These are phyloP conservation scores for Deakozyma indianensis DNA, from an alignment of 805 yeast species.

Conservation along the genomic window DNA sequence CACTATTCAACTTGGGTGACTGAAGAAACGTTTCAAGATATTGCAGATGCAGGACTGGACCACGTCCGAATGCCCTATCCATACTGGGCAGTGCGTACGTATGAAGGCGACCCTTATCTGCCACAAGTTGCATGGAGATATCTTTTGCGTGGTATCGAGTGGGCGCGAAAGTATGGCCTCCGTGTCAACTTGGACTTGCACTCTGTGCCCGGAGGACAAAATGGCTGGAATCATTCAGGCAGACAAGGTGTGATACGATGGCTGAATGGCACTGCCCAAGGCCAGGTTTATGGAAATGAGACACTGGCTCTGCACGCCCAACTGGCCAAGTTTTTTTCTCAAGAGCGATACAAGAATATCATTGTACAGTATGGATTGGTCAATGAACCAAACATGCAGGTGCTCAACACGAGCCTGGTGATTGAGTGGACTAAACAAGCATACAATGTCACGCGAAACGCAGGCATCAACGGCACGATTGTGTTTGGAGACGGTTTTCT, in stretches of 20 bases:
- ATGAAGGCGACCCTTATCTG: conserved; percentile 37
- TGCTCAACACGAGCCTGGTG: conserved; percentile 44
- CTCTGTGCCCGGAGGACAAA: conserved; percentile 75
- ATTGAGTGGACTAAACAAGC: conserved; percentile 41
- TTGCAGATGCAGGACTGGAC: conserved; percentile 51
- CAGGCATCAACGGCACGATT: conserved; percentile 31
- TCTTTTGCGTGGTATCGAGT: conserved; percentile 47
- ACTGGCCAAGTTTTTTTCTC: conserved; percentile 51
- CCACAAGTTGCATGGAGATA: conserved; percentile 41
- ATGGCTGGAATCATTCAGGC: conserved; percentile 78
- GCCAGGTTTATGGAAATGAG: conserved; percentile 23
- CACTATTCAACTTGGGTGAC: conserved; percentile 64
- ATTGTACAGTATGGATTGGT: conserved; percentile 67
- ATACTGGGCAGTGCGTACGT: conserved; percentile 57
- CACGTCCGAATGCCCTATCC: conserved; percentile 69
- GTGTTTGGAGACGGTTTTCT: conserved; percentile 71
- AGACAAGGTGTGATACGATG: conserved; percentile 31
- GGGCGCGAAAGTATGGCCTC: conserved; percentile 48
- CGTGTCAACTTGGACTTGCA: conserved; percentile 67
- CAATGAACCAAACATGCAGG: conserved; percentile 50
- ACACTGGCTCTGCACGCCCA: conserved; percentile 40
- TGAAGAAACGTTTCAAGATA: conserved; percentile 49
- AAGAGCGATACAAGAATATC: conserved; percentile 43
- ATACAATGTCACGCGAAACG: conserved; percentile 40
- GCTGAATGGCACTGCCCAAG: conserved; percentile 27